phyloP scores from a whole-genome alignment of 148 eudicot genomes.

The Oxyria digyna region DNA sequence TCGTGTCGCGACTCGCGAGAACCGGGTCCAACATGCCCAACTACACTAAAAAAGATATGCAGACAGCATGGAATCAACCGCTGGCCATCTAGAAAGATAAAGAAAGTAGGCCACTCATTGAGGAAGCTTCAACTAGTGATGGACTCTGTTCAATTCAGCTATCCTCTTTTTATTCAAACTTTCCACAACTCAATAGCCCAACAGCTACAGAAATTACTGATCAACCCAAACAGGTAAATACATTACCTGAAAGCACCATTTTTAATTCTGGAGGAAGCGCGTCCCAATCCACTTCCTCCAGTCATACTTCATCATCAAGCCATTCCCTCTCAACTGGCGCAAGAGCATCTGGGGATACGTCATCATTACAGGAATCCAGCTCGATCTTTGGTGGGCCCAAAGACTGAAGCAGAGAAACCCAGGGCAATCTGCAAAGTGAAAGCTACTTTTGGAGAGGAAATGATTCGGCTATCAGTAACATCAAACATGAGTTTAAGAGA shows the following conservation, averaged over 20 bases:
- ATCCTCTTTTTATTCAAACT: constrained; percentile 57
- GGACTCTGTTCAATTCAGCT: too few relatives aligned
- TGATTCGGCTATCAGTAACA: constrained; percentile 42
- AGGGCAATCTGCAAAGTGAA: constrained; percentile 37
- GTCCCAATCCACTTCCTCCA: too few relatives aligned
- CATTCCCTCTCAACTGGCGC: constrained; percentile 33
- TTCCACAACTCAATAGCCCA: constrained; percentile 52
- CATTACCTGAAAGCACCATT: too few relatives aligned
- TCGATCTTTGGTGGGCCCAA: constrained; percentile 31
- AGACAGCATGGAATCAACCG: too few relatives aligned
- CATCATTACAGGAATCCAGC: constrained; percentile 20
- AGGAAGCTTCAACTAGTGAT: too few relatives aligned
- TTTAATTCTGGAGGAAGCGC: too few relatives aligned
- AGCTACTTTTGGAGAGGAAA: constrained; percentile 62
- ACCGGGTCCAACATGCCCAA: too few relatives aligned
- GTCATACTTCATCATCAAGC: constrained; percentile 61
- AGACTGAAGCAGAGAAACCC: constrained; percentile 31
- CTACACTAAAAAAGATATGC: too few relatives aligned
- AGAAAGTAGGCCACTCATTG: too few relatives aligned
- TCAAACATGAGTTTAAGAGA: constrained; percentile 47
- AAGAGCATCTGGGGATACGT: constrained; percentile 27
- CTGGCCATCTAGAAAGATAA: too few relatives aligned
- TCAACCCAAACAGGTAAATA: constrained; percentile 20
- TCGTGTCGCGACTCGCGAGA: too few relatives aligned
- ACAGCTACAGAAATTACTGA: constrained; percentile 19